Conservation (phyloP, 106 monocot genomes). For the Ottelia alismoides region DNA sequence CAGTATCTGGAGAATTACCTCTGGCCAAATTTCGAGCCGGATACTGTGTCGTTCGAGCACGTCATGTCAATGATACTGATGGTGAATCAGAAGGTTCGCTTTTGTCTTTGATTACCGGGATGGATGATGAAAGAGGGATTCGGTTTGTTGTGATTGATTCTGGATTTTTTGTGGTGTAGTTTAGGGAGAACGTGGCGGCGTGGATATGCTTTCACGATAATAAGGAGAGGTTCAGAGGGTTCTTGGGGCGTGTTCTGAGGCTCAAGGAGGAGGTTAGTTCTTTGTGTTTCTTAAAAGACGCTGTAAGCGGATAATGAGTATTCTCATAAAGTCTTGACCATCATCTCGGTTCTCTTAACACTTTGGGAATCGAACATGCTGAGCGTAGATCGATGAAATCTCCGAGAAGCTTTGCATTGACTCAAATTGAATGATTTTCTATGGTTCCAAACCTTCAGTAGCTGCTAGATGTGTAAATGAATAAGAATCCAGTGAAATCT, state of each 20-base stretch:
- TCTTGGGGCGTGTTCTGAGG: conserved; percentile 61
- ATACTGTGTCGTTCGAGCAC: conserved; percentile 74
- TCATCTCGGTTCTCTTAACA: no score
- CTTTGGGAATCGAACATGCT: no score
- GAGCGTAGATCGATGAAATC: no score
- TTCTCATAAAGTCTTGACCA: no score
- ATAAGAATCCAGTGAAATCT: no score
- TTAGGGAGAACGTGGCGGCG: conserved; percentile 94
- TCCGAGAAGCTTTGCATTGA: no score
- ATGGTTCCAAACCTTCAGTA: no score
- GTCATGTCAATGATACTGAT: conserved; percentile 97
- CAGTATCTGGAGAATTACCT: conserved; percentile 97
- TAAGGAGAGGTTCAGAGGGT: conserved; percentile 67
- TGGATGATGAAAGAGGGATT: no score
- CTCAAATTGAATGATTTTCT: no score
- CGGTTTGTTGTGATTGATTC: neutral
- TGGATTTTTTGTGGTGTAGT: conserved; percentile 26
- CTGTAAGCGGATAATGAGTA: no score
- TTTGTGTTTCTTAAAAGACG: no score
- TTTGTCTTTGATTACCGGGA: conserved; percentile 2
- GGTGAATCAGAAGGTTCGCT: conserved; percentile 90
- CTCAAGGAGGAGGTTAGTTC: conserved; percentile 66
- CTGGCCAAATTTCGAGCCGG: conserved; percentile 82
- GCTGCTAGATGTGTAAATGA: no score
- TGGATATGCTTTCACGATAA: conserved; percentile 89